phyloP scores from a whole-genome alignment of 257 asterid species.

The Handroanthus guayacan region DNA sequence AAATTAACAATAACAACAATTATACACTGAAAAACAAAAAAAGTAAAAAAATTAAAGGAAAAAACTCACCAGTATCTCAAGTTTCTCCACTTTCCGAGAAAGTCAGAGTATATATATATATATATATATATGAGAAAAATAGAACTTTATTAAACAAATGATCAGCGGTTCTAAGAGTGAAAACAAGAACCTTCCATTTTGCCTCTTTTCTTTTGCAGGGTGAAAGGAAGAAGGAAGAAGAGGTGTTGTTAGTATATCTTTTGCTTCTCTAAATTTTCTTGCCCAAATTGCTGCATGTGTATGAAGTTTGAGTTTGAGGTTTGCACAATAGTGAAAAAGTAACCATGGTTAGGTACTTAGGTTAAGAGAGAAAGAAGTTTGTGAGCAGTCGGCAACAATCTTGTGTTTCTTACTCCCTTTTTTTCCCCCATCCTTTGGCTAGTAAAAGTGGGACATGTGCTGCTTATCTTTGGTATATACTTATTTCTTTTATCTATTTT shows the following conservation, averaged over 20 bases:
- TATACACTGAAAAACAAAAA: neutral
- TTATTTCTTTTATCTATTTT: neutral
- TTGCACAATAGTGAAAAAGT: conserved; percentile 38
- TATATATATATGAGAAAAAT: conserved; percentile 6
- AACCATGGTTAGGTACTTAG: conserved; percentile 68
- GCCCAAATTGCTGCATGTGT: conserved; percentile 63
- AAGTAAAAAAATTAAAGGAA: conserved; percentile 22
- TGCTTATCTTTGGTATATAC: conserved; percentile 20
- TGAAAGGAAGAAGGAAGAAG: conserved; percentile 5
- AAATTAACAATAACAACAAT: conserved; percentile 6
- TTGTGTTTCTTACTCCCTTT: conserved; percentile 29
- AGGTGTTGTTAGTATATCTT: conserved; percentile 13
- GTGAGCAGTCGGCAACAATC: conserved; percentile 55
- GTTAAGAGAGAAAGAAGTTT: conserved; percentile 13
- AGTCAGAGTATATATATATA: conserved; percentile 7
- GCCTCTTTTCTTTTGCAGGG: conserved; percentile 4
- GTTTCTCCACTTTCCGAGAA: conserved; percentile 19
- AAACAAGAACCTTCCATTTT: conserved; percentile 27
- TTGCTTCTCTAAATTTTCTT: conserved; percentile 37
- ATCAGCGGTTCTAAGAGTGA: conserved; percentile 38
- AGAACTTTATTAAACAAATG: conserved; percentile 30
- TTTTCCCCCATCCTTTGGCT: neutral
- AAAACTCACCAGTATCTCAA: conserved; percentile 54
- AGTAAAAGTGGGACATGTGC: conserved; percentile 31
- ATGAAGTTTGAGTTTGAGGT: conserved; percentile 42